Evolutionary conservation across 1,284 basidiomycete species (phyloP).

Genomic region (Ganoderma resinaceum): DNA sequence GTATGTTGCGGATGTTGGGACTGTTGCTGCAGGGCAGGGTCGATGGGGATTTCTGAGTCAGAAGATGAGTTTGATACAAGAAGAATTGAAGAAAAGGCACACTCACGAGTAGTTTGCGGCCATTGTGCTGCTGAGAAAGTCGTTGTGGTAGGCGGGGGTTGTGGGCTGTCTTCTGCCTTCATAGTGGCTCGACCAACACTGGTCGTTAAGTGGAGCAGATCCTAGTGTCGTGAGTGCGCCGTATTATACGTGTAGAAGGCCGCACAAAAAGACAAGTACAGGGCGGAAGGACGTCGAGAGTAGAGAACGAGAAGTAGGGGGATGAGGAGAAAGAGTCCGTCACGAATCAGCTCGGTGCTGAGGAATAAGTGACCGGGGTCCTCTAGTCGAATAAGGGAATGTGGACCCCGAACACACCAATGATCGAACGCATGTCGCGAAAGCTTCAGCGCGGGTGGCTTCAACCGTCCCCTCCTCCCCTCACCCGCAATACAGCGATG

Average conservation of each 20-base stretch:
- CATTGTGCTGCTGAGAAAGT: constrained; percentile 48
- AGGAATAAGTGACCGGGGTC: background rate
- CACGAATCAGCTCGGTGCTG: background rate
- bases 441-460: background rate
- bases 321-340: background rate
- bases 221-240: background rate
- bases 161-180: constrained; percentile 28
- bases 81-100: constrained; percentile 10
- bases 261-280: background rate
- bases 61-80: background rate
- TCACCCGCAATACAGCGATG: constrained; percentile 10
- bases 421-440: background rate
- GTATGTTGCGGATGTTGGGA: constrained; percentile 47
- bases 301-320: background rate
- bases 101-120: constrained; percentile 48
- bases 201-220: too few relatives aligned
- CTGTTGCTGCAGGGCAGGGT: constrained; percentile 72
- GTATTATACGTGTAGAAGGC: background rate
- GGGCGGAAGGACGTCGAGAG: background rate
- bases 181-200: background rate
- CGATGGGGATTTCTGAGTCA: constrained; percentile 64
- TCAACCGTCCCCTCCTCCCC: background rate
- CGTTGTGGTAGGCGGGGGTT: constrained; percentile 32
- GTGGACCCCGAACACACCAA: background rate
- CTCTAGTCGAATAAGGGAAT: background rate